Base-by-base conservation (phyloP, 768 basidiomycete genomes). In the Cystofilobasidium capitatum region DNA sequence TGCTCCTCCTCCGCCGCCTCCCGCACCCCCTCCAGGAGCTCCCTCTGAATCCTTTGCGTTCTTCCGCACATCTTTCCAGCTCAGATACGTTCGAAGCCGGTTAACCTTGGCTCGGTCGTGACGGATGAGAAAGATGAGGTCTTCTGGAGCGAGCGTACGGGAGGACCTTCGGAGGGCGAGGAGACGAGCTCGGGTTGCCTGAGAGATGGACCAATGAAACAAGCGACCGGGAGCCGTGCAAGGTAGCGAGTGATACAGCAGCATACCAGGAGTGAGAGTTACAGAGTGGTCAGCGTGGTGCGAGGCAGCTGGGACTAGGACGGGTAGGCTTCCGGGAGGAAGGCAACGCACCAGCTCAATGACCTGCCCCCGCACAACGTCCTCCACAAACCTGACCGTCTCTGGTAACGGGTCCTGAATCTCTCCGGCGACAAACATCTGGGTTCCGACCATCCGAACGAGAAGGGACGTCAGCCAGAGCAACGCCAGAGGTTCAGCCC, bases 351-450 rank as follows among this genome's bases (percentile, higher is more conserved):
- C 92, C 62, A 96, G 84, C 76, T 96, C 91, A 64, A 92, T 88
- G 54, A 98, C 82, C 71, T 97, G 91, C 62, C 88, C 82, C 42
- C 89, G 83, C 24, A 94, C 88, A 60, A 94, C 90, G 74, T 98
- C 92, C 76, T 97, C 92, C n/a, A 98, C 89, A 37, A 92, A 83
- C 73, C 89, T 89, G 17, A 92, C 88, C 0, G 93, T 91, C 64
- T 91, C 91, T 17, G 82, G 81, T 64, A 86, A 83, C 1, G 92
- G 90, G 66, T 94, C 91, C 75, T 91, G 88, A 3, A 94, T 88
- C 78, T 93, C 91, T 12, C 91, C 91, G 76, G 96, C 94, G 51
- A 96, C 93, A 74, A 94, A 96, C 90, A 96, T 91, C 90, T 91
- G 60, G 14, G 70, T 20, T 26, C 31, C 22, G 40, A 22, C 14